These are phyloP conservation scores for Hyaloscypha bicolor DNA, from an alignment of 495 filamentous ascomycete species.

Conservation along the genomic window DNA sequence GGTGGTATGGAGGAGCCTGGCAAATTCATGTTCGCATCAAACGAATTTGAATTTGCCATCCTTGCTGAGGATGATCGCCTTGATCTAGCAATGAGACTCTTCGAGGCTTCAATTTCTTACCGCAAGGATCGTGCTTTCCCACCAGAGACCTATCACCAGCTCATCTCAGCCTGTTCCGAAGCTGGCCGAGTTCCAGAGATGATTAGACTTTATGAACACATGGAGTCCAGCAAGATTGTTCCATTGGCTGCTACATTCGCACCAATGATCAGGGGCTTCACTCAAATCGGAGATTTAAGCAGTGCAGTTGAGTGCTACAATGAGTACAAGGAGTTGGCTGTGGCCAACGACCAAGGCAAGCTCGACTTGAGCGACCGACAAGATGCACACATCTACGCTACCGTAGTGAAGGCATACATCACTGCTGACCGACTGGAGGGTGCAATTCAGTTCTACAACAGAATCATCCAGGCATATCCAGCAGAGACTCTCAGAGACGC, in stretches of 20 bases:
- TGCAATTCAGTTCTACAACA: constrained; percentile 79
- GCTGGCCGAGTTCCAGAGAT: constrained; percentile 79
- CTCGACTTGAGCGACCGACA: constrained; percentile 70
- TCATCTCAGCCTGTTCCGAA: constrained; percentile 85
- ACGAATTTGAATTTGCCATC: constrained; percentile 79
- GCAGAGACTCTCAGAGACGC: constrained; percentile 63
- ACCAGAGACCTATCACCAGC: constrained; percentile 73
- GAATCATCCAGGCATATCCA: constrained; percentile 66
- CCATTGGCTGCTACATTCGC: constrained; percentile 82
- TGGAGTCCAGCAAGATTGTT: constrained; percentile 73
- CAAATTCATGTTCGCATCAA: constrained; percentile 88
- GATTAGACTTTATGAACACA: constrained; percentile 84
- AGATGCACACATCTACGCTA: constrained; percentile 83
- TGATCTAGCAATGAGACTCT: constrained; percentile 79
- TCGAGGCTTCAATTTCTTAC: constrained; percentile 66
- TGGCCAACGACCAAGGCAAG: constrained; percentile 76
- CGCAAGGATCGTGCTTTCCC: constrained; percentile 58
- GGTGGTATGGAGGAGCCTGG: constrained; percentile 84
- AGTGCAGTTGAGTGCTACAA: constrained; percentile 96
- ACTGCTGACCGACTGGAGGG: constrained; percentile 75
- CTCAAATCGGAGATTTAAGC: constrained; percentile 72
- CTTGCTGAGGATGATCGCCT: constrained; percentile 85
- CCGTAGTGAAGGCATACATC: constrained; percentile 84
- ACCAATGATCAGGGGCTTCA: constrained; percentile 91
- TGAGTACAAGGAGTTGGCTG: constrained; percentile 83